Evolutionary conservation across 495 filamentous ascomycete genomes (phyloP).

Genomic region (Talaromyces liani): DNA sequence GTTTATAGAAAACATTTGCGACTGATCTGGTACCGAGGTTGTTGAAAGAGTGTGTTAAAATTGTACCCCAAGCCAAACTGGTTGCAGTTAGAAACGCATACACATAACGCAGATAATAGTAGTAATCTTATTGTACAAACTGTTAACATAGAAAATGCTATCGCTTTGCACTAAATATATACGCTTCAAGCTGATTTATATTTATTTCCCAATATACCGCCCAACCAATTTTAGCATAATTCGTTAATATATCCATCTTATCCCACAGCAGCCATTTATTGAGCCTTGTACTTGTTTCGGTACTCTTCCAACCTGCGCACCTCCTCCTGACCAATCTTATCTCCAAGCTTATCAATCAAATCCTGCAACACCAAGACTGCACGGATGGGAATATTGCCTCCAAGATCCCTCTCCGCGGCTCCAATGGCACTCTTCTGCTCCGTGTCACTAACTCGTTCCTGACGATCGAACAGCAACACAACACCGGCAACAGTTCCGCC

Average conservation of each 20-base stretch:
- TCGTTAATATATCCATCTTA: not conserved
- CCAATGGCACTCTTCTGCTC: constrained; percentile 64
- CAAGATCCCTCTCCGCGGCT: constrained; percentile 62
- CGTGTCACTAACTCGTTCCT: constrained; percentile 64
- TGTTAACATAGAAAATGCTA: not conserved
- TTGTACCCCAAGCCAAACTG: not conserved
- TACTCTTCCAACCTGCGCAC: constrained; percentile 71
- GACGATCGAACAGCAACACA: constrained; percentile 78
- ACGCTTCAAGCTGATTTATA: not conserved
- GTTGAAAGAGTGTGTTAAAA: not conserved
- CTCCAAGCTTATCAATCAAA: constrained; percentile 57
- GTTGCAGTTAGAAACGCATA: not conserved
- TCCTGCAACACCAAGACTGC: constrained; percentile 61
- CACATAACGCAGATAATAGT: not conserved
- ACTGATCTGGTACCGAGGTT: not conserved
- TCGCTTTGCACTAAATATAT: not conserved
- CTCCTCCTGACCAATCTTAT: constrained; percentile 48
- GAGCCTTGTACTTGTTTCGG: constrained; percentile 55
- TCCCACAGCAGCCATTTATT: constrained; percentile 15
- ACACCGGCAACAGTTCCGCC: constrained; percentile 80
- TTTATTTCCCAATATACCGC: not conserved
- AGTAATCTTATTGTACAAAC: not conserved
- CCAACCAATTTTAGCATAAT: not conserved
- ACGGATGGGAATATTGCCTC: constrained; percentile 36
- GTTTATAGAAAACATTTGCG: not conserved